phyloP scores from a whole-genome alignment of 768 basidiomycete genomes.

The Galerina sulciceps region DNA sequence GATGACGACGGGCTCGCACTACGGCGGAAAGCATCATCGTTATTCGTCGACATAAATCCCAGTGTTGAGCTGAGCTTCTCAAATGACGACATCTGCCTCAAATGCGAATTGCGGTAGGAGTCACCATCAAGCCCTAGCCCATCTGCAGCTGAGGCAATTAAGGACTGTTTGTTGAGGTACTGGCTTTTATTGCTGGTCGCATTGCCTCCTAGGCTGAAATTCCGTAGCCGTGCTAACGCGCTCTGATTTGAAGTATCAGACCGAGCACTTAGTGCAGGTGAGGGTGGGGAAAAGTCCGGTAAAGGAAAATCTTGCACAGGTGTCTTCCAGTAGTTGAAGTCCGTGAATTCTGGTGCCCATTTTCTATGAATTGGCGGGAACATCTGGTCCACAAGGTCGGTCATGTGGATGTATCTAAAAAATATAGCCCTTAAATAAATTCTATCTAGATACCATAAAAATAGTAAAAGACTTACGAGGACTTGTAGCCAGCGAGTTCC shows the following conservation, averaged over 20 bases:
- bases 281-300: conserved; percentile 84
- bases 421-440: neutral
- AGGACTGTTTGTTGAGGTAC: conserved; percentile 7
- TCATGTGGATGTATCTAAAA: conserved; percentile 91
- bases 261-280: conserved; percentile 91
- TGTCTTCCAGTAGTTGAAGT: conserved; percentile 95
- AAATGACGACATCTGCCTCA: conserved; percentile 78
- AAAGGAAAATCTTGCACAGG: conserved; percentile 79
- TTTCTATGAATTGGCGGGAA: conserved; percentile 95
- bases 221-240: conserved; percentile 72
- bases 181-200: conserved; percentile 11
- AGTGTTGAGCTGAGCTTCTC: conserved; percentile 70
- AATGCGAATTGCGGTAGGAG: conserved; percentile 41
- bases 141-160: neutral
- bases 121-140: conserved; percentile 17
- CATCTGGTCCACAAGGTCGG: conserved; percentile 99
- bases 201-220: conserved; percentile 73
- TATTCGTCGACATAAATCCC: conserved; percentile 43
- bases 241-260: conserved; percentile 84
- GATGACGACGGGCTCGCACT: conserved; percentile 62
- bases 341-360: conserved; percentile 89
- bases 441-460: neutral
- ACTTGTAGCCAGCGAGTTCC: conserved; percentile 97
- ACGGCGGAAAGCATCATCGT: conserved; percentile 37
- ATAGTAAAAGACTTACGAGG: conserved; percentile 62